phyloP scores from a whole-genome alignment of 495 filamentous ascomycete species.

The Lasiosphaeria miniovina region DNA sequence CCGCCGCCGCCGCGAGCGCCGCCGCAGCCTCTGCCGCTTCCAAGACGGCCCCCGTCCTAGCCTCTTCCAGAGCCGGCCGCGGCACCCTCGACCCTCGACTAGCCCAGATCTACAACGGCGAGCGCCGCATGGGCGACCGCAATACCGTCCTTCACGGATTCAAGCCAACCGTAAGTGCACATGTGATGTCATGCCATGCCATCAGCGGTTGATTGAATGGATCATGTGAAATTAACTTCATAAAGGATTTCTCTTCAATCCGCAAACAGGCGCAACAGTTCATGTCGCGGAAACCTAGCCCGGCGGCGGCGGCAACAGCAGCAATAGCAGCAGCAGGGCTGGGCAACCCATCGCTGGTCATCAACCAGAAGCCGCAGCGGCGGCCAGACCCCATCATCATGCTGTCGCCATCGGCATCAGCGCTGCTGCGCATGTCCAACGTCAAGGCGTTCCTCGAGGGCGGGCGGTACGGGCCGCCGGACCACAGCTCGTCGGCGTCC shows the following conservation, averaged over 20 bases:
- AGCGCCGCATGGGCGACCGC: constrained; percentile 86
- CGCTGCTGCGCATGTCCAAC: constrained; percentile 95
- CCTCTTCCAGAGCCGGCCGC: constrained; percentile 50
- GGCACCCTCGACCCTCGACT: constrained; percentile 73
- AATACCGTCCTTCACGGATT: constrained; percentile 85
- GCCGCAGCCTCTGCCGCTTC: constrained; percentile 45
- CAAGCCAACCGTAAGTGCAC: constrained; percentile 73
- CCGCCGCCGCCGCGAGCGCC: constrained; percentile 42
- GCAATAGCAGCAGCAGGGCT: constrained; percentile 32
- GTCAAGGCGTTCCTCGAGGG: constrained; percentile 92
- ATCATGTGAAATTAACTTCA: background rate
- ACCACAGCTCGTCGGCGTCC: constrained; percentile 62
- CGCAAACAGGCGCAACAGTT: constrained; percentile 82
- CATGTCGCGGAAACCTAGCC: constrained; percentile 58
- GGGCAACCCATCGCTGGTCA: constrained; percentile 37
- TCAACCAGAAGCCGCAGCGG: constrained; percentile 51
- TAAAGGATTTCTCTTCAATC: constrained; percentile 92
- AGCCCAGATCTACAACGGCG: constrained; percentile 83
- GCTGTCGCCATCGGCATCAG: constrained; percentile 95
- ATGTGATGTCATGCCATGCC: background rate
- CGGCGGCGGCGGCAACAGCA: constrained; percentile 31
- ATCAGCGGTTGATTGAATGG: background rate
- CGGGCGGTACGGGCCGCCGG: constrained; percentile 75
- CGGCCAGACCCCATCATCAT: constrained; percentile 94
- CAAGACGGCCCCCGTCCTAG: constrained; percentile 50